A percentile compares a stretch with the other conserved stretches of the same genome.
phyloP scores from a whole-genome alignment of 140 eudicot species.

The Erigeron philadelphicus region DNA sequence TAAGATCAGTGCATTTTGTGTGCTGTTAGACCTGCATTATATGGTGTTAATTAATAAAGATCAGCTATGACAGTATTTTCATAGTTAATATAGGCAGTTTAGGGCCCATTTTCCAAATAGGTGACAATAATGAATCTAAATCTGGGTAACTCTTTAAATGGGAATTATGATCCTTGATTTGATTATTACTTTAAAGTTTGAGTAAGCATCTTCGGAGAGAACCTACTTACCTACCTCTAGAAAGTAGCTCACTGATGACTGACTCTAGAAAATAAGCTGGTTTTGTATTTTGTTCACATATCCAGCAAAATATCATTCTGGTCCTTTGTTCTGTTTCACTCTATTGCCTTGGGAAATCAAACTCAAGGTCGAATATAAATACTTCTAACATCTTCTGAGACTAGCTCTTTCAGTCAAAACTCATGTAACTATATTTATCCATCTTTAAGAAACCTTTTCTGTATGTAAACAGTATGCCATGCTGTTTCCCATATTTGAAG shows the following conservation, averaged over 20 bases:
- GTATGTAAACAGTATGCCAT: background rate
- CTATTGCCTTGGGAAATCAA: background rate
- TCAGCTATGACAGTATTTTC: background rate
- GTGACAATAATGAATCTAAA: background rate
- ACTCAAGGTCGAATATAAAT: background rate
- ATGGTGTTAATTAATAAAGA: background rate
- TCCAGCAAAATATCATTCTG: background rate
- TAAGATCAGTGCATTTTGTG: background rate
- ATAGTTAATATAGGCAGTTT: no score
- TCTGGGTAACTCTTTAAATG: background rate
- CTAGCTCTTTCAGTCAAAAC: constrained; percentile 2
- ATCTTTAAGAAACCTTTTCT: background rate
- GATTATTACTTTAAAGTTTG: background rate
- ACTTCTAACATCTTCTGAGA: background rate
- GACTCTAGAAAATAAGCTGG: background rate
- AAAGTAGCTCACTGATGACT: no score
- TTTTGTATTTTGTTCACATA: background rate
- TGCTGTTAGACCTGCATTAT: background rate
- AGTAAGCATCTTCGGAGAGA: no score
- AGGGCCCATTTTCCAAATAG: background rate
- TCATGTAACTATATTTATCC: background rate
- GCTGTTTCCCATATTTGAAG: background rate
- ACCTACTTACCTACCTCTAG: no score
- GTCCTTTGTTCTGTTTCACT: background rate
- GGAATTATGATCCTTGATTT: background rate